Percentiles rank a stretch among this genome's conserved stretches.
These are phyloP conservation scores for Hapsidospora chrysogenum DNA, from an alignment of 495 filamentous ascomycete genomes.

Conservation along the genomic window DNA sequence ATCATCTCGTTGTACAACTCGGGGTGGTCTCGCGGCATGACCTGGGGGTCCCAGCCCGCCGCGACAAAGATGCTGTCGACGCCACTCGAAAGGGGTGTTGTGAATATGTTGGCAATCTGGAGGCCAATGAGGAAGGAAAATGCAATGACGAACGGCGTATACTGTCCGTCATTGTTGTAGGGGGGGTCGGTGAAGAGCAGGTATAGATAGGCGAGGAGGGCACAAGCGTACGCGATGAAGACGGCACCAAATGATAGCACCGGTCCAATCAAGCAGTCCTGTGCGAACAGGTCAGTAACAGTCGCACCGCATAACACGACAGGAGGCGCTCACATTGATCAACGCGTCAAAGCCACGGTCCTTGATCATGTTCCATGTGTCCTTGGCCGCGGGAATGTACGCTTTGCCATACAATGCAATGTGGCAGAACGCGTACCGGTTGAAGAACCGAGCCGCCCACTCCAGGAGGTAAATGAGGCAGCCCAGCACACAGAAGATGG, in stretches of 20 bases:
- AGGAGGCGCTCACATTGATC: slow-evolving; percentile 31
- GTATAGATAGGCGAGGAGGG: slow-evolving; percentile 70
- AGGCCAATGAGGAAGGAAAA: slow-evolving; percentile 73
- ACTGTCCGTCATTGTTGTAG: slow-evolving; percentile 53
- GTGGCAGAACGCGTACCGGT: slow-evolving; percentile 77
- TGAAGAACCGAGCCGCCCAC: slow-evolving; percentile 68
- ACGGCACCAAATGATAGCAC: slow-evolving; percentile 78
- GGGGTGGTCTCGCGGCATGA: slow-evolving; percentile 64
- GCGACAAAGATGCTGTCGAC: slow-evolving; percentile 77
- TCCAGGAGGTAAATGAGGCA: slow-evolving; percentile 66
- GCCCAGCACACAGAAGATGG: slow-evolving; percentile 47
- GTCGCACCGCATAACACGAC: too few species aligned
- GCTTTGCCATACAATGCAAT: slow-evolving; percentile 83
- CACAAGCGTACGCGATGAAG: slow-evolving; percentile 69
- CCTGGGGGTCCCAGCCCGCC: slow-evolving; percentile 76
- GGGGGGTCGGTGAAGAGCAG: slow-evolving; percentile 54
- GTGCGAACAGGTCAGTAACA: not conserved
- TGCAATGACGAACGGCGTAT: slow-evolving; percentile 53
- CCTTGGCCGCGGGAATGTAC: slow-evolving; percentile 72
- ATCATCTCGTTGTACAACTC: slow-evolving; percentile 67
- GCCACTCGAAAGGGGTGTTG: slow-evolving; percentile 59
- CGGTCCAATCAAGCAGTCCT: slow-evolving; percentile 73
- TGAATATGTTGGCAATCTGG: slow-evolving; percentile 78
- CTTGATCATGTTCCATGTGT: slow-evolving; percentile 81
- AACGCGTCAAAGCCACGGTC: slow-evolving; percentile 81